These are phyloP conservation scores for Diaporthe capsici DNA, from an alignment of 2,329 filamentous ascomycete genomes.

Conservation along the genomic window DNA sequence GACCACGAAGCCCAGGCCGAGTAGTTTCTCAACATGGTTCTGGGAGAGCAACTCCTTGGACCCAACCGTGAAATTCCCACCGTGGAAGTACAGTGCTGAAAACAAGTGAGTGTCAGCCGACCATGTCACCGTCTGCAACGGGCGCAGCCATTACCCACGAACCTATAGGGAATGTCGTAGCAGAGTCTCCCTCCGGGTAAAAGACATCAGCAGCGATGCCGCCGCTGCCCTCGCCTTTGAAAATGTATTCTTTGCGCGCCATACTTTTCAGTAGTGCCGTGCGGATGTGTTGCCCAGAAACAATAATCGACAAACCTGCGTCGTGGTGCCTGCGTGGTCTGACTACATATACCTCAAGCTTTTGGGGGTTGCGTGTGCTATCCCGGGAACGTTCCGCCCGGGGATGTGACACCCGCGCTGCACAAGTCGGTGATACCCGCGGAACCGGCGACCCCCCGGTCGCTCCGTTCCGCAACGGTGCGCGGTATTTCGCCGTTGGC, in stretches of 20 bases:
- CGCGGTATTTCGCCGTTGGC: neutral
- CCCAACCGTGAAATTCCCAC: neutral
- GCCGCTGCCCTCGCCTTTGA: neutral
- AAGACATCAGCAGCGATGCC: neutral
- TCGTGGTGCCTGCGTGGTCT: neutral
- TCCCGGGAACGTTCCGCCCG: constrained; percentile 2
- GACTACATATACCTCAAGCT: neutral
- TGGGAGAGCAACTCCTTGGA: neutral
- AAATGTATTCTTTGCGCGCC: neutral
- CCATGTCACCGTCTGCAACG: neutral
- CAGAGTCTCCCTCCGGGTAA: neutral
- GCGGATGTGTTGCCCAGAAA: neutral
- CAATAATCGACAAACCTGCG: too few species aligned
- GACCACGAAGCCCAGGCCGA: neutral
- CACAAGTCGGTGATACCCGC: neutral
- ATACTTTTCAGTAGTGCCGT: neutral
- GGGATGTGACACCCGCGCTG: neutral
- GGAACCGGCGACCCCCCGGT: neutral
- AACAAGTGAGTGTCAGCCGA: neutral
- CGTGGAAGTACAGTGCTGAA: neutral
- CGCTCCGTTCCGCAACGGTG: neutral
- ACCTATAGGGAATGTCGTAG: neutral
- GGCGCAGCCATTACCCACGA: neutral
- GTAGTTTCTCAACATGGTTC: neutral
- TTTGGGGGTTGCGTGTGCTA: neutral